Evolutionary conservation across 495 filamentous ascomycete genomes (phyloP).

Genomic region (Penicillium angulare): DNA sequence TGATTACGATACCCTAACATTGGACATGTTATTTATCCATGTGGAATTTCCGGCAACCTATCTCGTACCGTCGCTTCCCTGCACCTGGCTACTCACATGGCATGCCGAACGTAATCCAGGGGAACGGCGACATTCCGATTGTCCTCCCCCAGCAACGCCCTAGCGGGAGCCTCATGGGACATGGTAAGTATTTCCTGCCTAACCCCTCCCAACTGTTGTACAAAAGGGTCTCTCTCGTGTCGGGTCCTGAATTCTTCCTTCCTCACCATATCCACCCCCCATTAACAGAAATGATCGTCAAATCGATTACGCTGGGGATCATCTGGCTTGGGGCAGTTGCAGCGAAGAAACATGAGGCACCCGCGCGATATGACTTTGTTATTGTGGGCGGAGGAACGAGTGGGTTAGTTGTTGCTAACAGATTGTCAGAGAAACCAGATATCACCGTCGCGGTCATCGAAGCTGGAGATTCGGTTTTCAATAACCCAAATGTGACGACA

Average conservation of each 20-base stretch:
- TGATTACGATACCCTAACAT: conserved; percentile 23
- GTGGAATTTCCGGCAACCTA: not conserved
- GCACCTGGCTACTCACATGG: not conserved
- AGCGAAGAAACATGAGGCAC: conserved; percentile 5
- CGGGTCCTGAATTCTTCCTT: not conserved
- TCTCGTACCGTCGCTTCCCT: not conserved
- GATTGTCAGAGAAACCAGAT: conserved; percentile 45
- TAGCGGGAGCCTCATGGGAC: not conserved
- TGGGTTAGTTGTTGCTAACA: conserved; percentile 51
- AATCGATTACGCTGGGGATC: not conserved
- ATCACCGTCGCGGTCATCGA: conserved; percentile 52
- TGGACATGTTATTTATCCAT: not conserved
- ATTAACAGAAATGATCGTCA: conserved; percentile 2
- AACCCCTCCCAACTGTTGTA: not conserved
- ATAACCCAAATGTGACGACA: conserved; percentile 51
- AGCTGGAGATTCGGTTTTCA: conserved; percentile 47
- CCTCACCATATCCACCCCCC: not conserved
- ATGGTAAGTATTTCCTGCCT: not conserved
- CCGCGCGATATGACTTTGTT: conserved; percentile 36
- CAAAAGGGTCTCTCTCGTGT: not conserved
- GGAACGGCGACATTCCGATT: not conserved
- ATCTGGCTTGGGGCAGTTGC: conserved; percentile 9
- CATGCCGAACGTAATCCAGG: not conserved
- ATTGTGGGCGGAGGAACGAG: conserved; percentile 53
- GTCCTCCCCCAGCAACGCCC: not conserved